Conservation (phyloP, 2,329 filamentous ascomycete species). For the Phaeosphaeriaceae sp. region DNA sequence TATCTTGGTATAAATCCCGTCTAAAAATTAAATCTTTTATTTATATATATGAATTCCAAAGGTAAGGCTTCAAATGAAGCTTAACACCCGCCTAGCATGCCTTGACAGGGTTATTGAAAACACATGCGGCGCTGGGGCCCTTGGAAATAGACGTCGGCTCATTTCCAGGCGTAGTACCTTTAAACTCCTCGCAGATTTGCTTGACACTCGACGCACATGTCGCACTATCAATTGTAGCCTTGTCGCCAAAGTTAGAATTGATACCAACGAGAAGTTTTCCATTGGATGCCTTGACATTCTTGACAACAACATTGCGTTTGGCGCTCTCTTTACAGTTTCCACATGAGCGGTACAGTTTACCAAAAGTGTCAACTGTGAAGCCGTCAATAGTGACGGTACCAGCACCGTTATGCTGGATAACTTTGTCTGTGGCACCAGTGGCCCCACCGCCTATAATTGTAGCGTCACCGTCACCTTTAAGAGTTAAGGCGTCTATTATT, state of each 20-base stretch:
- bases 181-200: constrained; percentile 44
- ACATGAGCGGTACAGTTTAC: constrained; percentile 56
- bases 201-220: constrained; percentile 39
- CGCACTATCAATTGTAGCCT: constrained; percentile 51
- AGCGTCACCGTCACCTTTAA: constrained; percentile 47
- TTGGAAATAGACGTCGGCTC: constrained; percentile 39
- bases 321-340: constrained; percentile 57
- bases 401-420: constrained; percentile 52
- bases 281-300: constrained; percentile 52
- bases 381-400: constrained; percentile 49
- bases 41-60: too few relatives aligned
- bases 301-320: constrained; percentile 53
- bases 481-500: constrained; percentile 36
- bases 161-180: constrained; percentile 37
- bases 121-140: constrained; percentile 36
- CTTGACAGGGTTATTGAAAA: constrained; percentile 39
- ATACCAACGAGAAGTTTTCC: constrained; percentile 56
- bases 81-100: constrained; percentile 32
- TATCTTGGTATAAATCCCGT: too few relatives aligned
- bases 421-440: constrained; percentile 49
- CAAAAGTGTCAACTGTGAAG: constrained; percentile 46
- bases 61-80: too few relatives aligned
- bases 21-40: too few relatives aligned
- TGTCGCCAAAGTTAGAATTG: constrained; percentile 61
- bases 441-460: constrained; percentile 52